Percentiles rank a stretch among this genome's conserved stretches.
Evolutionary conservation across 441 rosid genomes (phyloP).

Genomic region (Populus tomentosa): DNA sequence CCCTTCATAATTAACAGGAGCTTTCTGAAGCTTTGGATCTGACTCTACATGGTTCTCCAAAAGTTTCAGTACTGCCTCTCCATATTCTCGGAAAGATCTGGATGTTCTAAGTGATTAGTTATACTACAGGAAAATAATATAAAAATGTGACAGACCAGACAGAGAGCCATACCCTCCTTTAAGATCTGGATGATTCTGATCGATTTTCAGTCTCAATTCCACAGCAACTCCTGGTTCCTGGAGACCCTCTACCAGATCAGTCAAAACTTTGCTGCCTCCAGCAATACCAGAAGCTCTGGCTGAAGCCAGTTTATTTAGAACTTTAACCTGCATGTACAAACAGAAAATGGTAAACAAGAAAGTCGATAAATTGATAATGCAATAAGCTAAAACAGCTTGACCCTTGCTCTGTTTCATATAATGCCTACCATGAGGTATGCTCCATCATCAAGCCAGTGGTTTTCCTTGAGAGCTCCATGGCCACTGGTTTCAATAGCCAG

Average conservation of each 20-base stretch:
- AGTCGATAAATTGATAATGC: background rate
- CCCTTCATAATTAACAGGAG: constrained; percentile 89
- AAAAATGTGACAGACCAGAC: constrained; percentile 1
- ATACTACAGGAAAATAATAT: constrained; percentile 4
- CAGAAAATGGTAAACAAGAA: background rate
- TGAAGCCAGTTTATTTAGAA: constrained; percentile 88
- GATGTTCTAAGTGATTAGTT: constrained; percentile 15
- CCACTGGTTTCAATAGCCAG: constrained; percentile 98
- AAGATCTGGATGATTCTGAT: constrained; percentile 79
- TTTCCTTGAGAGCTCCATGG: constrained; percentile 96
- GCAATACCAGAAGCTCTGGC: constrained; percentile 71
- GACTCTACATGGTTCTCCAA: constrained; percentile 51
- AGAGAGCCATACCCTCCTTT: constrained; percentile 75
- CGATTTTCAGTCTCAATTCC: constrained; percentile 83
- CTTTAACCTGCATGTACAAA: constrained; percentile 59
- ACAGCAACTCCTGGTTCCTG: constrained; percentile 72
- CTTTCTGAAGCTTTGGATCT: constrained; percentile 67
- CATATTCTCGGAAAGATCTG: constrained; percentile 93
- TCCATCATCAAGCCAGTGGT: constrained; percentile 99
- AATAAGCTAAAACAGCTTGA: background rate
- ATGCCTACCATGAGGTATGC: constrained; percentile 91
- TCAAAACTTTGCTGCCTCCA: constrained; percentile 83
- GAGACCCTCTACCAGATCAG: constrained; percentile 79
- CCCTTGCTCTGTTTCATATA: background rate
- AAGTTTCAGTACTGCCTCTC: constrained; percentile 81